phyloP scores from a whole-genome alignment of 2,329 filamentous ascomycete species.

The Paracamarosporium sp. region DNA sequence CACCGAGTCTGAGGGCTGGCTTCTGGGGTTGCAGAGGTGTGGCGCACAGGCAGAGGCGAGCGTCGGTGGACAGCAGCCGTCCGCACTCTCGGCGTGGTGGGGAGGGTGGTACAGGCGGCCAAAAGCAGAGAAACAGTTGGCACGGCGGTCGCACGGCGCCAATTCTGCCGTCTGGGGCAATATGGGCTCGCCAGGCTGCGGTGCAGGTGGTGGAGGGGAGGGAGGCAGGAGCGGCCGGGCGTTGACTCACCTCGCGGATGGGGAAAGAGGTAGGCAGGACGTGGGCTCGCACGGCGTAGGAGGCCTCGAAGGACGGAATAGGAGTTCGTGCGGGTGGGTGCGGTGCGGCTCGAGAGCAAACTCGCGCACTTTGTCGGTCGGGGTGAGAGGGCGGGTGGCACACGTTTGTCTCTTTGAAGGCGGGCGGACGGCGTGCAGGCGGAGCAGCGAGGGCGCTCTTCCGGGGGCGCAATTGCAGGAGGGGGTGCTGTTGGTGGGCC shows the following conservation, averaged over 20 bases:
- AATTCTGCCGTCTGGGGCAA: constrained; percentile 30
- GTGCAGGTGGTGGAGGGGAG: constrained; percentile 11
- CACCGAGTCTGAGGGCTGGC: constrained; percentile 31
- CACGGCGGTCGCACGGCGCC: constrained; percentile 32
- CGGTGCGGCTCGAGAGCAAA: constrained; percentile 11
- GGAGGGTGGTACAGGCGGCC: constrained; percentile 37
- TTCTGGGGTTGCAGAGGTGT: constrained; percentile 42
- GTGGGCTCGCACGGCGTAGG: constrained; percentile 12
- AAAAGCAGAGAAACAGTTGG: constrained; percentile 40
- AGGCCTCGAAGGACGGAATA: constrained; percentile 13
- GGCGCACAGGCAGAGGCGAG: constrained; percentile 44
- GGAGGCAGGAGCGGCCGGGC: constrained; percentile 21
- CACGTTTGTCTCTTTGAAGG: constrained; percentile 36
- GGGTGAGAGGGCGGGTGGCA: constrained; percentile 27
- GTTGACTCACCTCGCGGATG: constrained; percentile 42
- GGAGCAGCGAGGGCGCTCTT: constrained; percentile 13
- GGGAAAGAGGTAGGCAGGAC: constrained; percentile 21
- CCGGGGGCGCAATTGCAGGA: constrained; percentile 16
- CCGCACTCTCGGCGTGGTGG: constrained; percentile 36
- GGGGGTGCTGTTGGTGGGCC: constrained; percentile 16
- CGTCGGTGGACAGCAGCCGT: constrained; percentile 42
- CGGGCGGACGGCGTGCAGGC: constrained; percentile 5
- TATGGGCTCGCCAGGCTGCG: constrained; percentile 24
- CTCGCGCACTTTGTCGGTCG: constrained; percentile 11
- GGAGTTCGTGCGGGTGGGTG: constrained; percentile 16